phyloP scores from a whole-genome alignment of 2,329 filamentous ascomycete genomes.

The Scedosporium aurantiacum region DNA sequence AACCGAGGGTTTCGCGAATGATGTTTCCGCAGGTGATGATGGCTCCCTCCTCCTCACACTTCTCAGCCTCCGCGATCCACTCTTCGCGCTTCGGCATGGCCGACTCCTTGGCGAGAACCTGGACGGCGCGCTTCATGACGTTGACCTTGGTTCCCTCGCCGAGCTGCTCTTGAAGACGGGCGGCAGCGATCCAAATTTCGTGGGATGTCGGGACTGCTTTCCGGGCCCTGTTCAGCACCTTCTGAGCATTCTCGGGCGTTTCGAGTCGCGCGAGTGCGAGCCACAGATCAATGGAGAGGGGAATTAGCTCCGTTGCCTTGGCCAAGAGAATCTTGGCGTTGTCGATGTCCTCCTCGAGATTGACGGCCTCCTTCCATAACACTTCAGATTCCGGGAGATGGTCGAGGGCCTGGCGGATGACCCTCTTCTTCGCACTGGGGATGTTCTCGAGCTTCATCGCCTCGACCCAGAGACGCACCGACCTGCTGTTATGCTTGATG shows the following conservation, averaged over 20 bases:
- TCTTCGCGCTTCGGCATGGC: conserved; percentile 97
- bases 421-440: conserved; percentile 75
- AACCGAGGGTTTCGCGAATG: conserved; percentile 84
- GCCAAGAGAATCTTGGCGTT: conserved; percentile 83
- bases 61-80: conserved; percentile 91
- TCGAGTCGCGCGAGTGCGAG: conserved; percentile 84
- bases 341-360: conserved; percentile 79
- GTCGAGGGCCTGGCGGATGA: conserved; percentile 82
- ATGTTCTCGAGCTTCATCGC: conserved; percentile 88
- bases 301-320: conserved; percentile 92
- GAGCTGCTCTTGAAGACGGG: conserved; percentile 76
- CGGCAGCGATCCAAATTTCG: conserved; percentile 95
- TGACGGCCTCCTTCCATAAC: conserved; percentile 97
- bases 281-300: conserved; percentile 89
- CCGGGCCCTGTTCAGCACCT: conserved; percentile 88
- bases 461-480: conserved; percentile 85
- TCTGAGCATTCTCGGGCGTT: conserved; percentile 81
- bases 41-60: conserved; percentile 86
- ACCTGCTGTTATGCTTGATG: conserved; percentile 82
- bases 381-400: conserved; percentile 89
- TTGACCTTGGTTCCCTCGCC: conserved; percentile 71
- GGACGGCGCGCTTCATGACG: conserved; percentile 89
- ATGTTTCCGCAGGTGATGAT: conserved; percentile 80
- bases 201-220: conserved; percentile 88
- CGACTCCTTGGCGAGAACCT: conserved; percentile 77